Evolutionary conservation across 1,284 basidiomycete genomes (phyloP).

Genomic region (Leccinum cinnamomeum): DNA sequence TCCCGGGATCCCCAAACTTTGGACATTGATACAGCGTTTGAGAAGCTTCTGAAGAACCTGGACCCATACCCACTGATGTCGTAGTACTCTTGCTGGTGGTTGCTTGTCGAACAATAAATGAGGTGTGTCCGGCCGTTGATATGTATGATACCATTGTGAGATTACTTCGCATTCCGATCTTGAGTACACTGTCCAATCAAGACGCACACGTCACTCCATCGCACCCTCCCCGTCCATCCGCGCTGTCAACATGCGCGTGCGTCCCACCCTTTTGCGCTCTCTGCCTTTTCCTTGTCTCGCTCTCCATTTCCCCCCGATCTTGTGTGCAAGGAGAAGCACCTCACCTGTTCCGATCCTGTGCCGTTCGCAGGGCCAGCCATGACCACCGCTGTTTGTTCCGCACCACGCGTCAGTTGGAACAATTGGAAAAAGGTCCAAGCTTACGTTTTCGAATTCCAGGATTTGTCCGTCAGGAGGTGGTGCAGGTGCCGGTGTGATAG

Average conservation of each 20-base stretch:
- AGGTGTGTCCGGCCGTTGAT: background rate
- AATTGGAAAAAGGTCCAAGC: constrained; percentile 6
- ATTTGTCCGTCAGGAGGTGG: too few relatives aligned
- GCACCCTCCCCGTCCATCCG: too few relatives aligned
- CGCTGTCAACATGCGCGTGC: too few relatives aligned
- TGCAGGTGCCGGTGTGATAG: too few relatives aligned
- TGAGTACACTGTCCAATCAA: too few relatives aligned
- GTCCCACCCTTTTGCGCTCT: too few relatives aligned
- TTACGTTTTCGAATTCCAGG: constrained; percentile 40
- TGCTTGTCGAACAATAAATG: background rate
- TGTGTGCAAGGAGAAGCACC: constrained; percentile 50
- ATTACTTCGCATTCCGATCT: background rate
- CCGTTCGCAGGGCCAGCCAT: constrained; percentile 70
- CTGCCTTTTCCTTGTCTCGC: too few relatives aligned
- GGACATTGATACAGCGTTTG: background rate
- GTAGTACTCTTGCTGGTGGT: background rate
- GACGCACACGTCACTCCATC: too few relatives aligned
- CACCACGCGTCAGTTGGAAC: constrained; percentile 11
- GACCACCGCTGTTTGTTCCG: constrained; percentile 72
- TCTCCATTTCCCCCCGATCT: constrained; percentile 51
- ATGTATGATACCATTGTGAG: background rate
- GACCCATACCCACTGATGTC: background rate
- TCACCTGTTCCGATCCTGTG: constrained; percentile 39
- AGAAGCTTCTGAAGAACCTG: background rate
- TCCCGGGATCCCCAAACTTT: background rate